Percentiles rank a stretch among this genome's conserved stretches.
Conservation (phyloP, 192 early-diverging fungal species). For the Allomyces macrogynus region DNA sequence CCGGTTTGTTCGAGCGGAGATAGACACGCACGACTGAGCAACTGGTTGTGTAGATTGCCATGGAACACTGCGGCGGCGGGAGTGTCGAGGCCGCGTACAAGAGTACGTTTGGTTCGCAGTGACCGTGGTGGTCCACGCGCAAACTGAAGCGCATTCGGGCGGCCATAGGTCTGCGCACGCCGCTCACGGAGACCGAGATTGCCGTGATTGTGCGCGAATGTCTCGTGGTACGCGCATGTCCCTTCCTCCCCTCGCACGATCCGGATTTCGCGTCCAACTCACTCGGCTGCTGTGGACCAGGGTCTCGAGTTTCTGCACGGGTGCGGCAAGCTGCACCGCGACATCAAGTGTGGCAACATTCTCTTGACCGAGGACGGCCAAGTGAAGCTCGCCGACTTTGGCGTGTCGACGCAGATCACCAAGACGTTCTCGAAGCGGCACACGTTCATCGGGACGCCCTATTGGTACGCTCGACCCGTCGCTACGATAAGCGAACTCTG, state of each 20-base stretch:
- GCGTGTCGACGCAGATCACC: conserved; percentile 41
- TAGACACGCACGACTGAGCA: too few species aligned
- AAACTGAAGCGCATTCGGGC: background rate
- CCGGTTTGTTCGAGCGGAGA: too few species aligned
- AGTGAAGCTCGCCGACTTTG: conserved; percentile 61
- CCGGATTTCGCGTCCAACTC: too few species aligned
- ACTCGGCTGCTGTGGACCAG: too few species aligned
- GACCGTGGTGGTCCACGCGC: too few species aligned
- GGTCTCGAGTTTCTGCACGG: conserved; percentile 28
- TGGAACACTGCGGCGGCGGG: conserved; percentile 43
- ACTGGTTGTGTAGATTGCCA: conserved; percentile 22
- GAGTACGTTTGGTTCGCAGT: conserved; percentile 7
- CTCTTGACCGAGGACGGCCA: conserved; percentile 44
- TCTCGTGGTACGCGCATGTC: conserved; percentile 9
- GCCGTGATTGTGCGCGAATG: conserved; percentile 20
- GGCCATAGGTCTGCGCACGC: conserved; percentile 11
- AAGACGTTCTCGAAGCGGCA: conserved; percentile 13
- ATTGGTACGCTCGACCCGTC: conserved; percentile 36
- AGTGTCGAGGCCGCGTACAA: conserved; percentile 29
- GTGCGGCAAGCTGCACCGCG: conserved; percentile 32
- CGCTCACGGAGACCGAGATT: conserved; percentile 21
- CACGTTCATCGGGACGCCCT: conserved; percentile 44
- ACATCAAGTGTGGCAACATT: conserved; percentile 45
- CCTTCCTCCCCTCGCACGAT: too few species aligned
- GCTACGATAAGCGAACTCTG: too few species aligned